A percentile compares a stretch with the other conserved stretches of the same genome.
Evolutionary conservation across 352 stramenopile species (phyloP).

Genomic region (Pythium scleroteichum): DNA sequence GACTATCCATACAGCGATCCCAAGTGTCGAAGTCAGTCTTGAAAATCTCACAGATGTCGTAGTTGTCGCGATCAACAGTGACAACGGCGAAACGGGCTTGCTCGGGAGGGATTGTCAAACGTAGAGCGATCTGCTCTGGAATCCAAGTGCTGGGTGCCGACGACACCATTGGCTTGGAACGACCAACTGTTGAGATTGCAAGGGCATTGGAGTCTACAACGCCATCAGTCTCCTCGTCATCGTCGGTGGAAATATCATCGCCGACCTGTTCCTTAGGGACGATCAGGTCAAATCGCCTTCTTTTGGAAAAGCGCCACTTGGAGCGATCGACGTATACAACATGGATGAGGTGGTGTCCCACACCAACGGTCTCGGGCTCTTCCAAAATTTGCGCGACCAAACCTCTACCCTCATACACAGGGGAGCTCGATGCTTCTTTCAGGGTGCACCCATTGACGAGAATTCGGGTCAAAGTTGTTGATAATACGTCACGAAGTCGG

Average conservation of each 20-base stretch:
- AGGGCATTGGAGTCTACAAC: slow-evolving; percentile 12
- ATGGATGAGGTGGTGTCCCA: slow-evolving; percentile 60
- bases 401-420: slow-evolving; percentile 75
- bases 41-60: slow-evolving; percentile 70
- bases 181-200: slow-evolving; percentile 8
- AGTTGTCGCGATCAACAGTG: slow-evolving; percentile 56
- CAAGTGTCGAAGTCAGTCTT: slow-evolving; percentile 34
- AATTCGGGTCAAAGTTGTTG: slow-evolving; percentile 68
- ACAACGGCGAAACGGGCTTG: slow-evolving; percentile 60
- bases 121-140: slow-evolving; percentile 23
- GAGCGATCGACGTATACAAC: slow-evolving; percentile 70
- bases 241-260: slow-evolving; percentile 34
- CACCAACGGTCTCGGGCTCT: slow-evolving; percentile 43
- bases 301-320: slow-evolving; percentile 65
- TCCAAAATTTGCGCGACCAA: slow-evolving; percentile 74
- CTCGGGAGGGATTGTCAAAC: slow-evolving; percentile 52
- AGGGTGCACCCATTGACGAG: slow-evolving; percentile 64
- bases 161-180: slow-evolving; percentile 1
- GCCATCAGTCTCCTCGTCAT: slow-evolving; percentile 24
- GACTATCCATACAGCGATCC: slow-evolving; percentile 21
- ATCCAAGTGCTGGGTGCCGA: slow-evolving; percentile 19
- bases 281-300: slow-evolving; percentile 56
- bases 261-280: slow-evolving; percentile 38
- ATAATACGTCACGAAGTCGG: slow-evolving; percentile 64
- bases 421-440: slow-evolving; percentile 62